These are phyloP conservation scores for Azolla pinnata DNA, from an alignment of 75 land plant genomes.

Conservation along the genomic window DNA sequence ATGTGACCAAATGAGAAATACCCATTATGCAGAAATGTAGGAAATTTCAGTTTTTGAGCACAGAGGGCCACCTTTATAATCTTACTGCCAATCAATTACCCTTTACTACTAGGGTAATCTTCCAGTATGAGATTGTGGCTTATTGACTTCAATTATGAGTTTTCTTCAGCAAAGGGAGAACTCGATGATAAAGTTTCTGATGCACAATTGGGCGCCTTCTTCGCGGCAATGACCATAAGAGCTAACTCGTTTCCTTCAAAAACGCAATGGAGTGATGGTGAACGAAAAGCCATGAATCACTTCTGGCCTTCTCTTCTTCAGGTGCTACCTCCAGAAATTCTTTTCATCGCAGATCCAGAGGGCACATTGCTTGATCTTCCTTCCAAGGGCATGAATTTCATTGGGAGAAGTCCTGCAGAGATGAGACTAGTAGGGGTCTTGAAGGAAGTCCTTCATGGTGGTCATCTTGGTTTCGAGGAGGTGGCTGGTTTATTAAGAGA, in stretches of 20 bases:
- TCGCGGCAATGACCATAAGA: conserved; percentile 88
- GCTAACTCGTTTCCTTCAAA: conserved; percentile 76
- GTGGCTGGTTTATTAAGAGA: conserved; percentile 71
- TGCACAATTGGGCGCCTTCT: conserved; percentile 96
- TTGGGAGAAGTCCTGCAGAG: conserved; percentile 48
- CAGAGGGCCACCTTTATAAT: no score
- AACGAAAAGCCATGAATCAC: conserved; percentile 59
- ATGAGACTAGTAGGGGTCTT: conserved; percentile 94
- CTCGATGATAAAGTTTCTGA: conserved; percentile 65
- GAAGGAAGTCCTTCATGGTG: conserved; percentile 84
- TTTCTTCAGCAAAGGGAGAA: conserved; percentile 65
- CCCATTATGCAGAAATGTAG: no score
- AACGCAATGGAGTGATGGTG: conserved; percentile 98
- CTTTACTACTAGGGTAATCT: no score
- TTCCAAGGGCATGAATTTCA: conserved; percentile 50
- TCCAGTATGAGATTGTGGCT: background rate
- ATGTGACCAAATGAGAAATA: no score
- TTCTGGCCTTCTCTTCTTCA: conserved; percentile 77
- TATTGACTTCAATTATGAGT: background rate
- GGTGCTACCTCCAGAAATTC: conserved; percentile 64
- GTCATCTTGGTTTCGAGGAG: conserved; percentile 93
- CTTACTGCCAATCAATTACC: no score
- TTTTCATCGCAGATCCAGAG: conserved; percentile 94
- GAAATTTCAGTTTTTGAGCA: no score
- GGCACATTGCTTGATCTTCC: conserved; percentile 71